Evolutionary conservation across 2,329 filamentous ascomycete species (phyloP).

Genomic region (Colletotrichum lentis): DNA sequence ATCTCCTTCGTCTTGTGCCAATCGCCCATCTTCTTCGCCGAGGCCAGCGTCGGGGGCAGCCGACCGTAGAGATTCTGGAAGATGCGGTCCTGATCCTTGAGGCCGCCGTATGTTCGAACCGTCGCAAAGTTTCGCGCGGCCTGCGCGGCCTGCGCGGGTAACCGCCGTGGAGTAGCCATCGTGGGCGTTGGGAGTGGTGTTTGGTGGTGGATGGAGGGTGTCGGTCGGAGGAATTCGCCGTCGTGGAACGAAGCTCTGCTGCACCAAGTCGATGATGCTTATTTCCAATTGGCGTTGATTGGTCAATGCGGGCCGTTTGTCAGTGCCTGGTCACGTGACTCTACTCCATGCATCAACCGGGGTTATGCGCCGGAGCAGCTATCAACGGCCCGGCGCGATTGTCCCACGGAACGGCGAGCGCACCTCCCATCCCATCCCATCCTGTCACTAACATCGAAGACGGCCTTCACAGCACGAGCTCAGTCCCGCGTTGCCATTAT

Average conservation of each 20-base stretch:
- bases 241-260: constrained; percentile 34
- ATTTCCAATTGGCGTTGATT: constrained; percentile 47
- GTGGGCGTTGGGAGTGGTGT: constrained; percentile 42
- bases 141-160: constrained; percentile 41
- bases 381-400: not conserved
- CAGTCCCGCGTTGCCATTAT: not conserved
- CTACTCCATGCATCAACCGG: constrained; percentile 16
- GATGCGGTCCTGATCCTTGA: constrained; percentile 97
- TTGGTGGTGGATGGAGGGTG: constrained; percentile 45
- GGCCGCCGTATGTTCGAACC: constrained; percentile 81
- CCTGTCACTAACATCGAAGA: constrained; percentile 13
- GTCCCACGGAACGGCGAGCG: constrained; percentile 17
- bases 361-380: constrained; percentile 29
- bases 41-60: constrained; percentile 89
- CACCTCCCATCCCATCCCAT: not conserved
- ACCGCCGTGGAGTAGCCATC: constrained; percentile 55
- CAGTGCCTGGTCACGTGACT: constrained; percentile 39
- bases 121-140: constrained; percentile 68
- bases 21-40: constrained; percentile 96
- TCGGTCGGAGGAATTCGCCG: constrained; percentile 41
- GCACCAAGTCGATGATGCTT: constrained; percentile 36
- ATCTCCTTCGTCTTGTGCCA: constrained; percentile 99
- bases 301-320: constrained; percentile 50
- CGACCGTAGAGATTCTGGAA: constrained; percentile 98
- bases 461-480: not conserved